Evolutionary conservation across 345 rosid species (phyloP), one percentile per base, ranked within the genome.

Genomic region (Eucalyptus victrix): DNA sequence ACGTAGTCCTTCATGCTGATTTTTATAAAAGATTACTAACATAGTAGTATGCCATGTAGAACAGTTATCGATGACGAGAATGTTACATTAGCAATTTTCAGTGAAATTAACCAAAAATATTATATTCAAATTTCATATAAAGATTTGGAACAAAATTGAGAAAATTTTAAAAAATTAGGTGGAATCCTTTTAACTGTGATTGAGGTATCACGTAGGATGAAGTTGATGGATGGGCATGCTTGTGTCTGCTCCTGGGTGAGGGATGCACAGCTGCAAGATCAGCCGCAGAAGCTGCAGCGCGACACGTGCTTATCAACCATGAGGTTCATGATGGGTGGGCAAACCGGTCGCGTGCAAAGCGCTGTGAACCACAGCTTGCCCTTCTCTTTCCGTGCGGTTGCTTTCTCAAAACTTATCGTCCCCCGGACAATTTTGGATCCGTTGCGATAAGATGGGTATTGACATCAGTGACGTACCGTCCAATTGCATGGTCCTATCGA

Each of bases 51-150:
- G 12, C 7, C 42, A 32, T 7, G 7, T 4, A 67, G 12, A 12
- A 69, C 1, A 5, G 0, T 2, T 4, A 5, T 5, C 2, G 4
- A 69, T 4, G 12, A 9, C 1, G 34, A 17, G 37, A 65, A 8
- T 2, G 21, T n/a, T 5, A 5, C 13, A 2, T 17, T 7, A 5
- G 12, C 4, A 0, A 34, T 69, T 17, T 32, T 0, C 2, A 19
- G 2, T 5, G 23, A 69, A 69, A 69, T 32, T 17, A 4, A 69
- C 1, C 2, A 5, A 10, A 69, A 34, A 8, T 6, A 32, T 1
- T 69, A 6, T 10, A 34, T 19, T 32, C 1, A 4, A 72, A 34
- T 34, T 72, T 34, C 2, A 2, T 2, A 1, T 1, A 5, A 32
- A 32, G 44, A 15, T 34, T 69, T 34, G 12, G 3, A 2, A 69